Evolutionary conservation across 2,329 filamentous ascomycete species (phyloP).

Genomic region (Pseudogymnoascus pannorum): DNA sequence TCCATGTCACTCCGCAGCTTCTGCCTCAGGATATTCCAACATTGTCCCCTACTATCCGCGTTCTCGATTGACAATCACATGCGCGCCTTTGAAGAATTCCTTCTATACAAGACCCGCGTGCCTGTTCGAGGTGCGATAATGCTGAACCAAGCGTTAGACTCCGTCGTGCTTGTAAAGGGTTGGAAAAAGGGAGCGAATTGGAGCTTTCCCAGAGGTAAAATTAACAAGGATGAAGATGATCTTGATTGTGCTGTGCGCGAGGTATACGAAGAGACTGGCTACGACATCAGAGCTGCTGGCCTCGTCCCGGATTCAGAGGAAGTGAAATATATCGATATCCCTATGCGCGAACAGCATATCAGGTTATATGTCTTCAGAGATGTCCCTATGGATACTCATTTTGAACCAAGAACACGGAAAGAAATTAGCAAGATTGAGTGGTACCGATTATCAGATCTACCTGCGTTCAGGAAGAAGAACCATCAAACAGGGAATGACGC

Average conservation of each 20-base stretch:
- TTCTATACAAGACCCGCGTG: slow-evolving; percentile 89
- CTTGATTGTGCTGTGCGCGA: slow-evolving; percentile 89
- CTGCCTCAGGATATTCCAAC: slow-evolving; percentile 83
- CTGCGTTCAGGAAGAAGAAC: slow-evolving; percentile 61
- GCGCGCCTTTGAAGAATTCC: slow-evolving; percentile 81
- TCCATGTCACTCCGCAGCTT: slow-evolving; percentile 80
- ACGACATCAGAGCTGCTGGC: slow-evolving; percentile 69
- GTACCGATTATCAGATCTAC: slow-evolving; percentile 85
- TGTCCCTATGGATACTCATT: slow-evolving; percentile 77
- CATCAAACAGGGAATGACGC: slow-evolving; percentile 49
- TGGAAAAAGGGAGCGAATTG: slow-evolving; percentile 97
- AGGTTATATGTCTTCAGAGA: slow-evolving; percentile 86
- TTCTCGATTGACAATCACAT: slow-evolving; percentile 73
- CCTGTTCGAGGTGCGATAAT: slow-evolving; percentile 92
- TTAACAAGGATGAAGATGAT: slow-evolving; percentile 94
- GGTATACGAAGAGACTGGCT: slow-evolving; percentile 93
- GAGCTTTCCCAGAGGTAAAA: slow-evolving; percentile 96
- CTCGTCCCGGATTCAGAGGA: slow-evolving; percentile 65
- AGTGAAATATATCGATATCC: slow-evolving; percentile 78
- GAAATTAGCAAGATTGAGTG: slow-evolving; percentile 97
- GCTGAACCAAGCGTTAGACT: slow-evolving; percentile 90
- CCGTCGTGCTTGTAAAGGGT: slow-evolving; percentile 86
- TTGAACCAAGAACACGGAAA: slow-evolving; percentile 86
- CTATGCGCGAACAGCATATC: slow-evolving; percentile 89
- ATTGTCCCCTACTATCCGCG: slow-evolving; percentile 79